Evolutionary conservation across 2,329 filamentous ascomycete species (phyloP), one percentile per base, ranked within the genome.

Genomic region (Fusarium liriodendri): DNA sequence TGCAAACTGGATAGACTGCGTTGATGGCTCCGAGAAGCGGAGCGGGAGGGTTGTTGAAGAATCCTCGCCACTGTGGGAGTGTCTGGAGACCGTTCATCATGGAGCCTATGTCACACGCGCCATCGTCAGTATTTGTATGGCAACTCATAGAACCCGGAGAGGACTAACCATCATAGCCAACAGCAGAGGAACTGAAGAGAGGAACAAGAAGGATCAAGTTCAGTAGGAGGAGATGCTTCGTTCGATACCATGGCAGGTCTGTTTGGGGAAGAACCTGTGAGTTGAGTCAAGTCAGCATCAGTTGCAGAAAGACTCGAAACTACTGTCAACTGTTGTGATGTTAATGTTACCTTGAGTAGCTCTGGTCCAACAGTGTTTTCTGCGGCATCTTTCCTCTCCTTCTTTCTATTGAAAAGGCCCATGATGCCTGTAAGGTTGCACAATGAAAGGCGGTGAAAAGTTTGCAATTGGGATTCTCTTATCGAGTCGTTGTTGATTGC

Each of bases 71-170:
- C 62, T 81, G 76, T 0, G 77, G 64, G 0, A 84, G 77, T 6
- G 84, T 79, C 57, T 86, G 83, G 2, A 86, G 78, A 22, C 84
- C 84, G 69, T 86, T 86, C 81, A 84, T 83, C 62, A 86, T 79
- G 3, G 82, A 83, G 7, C 81, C 80, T 68, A 29, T 29, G 16
- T 7, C 1, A 27, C 3, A 50, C 14, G 5, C 25, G 9, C 16
- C 45, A n/a, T 7, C 9, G 16, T 18, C 35, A 54, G 27, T 38
- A 5, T 37, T 22, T 22, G 22, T 9, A 20, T 4, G 3, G 33
- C 6, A 29, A 11, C 45, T 16, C 4, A 2, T 5, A 57, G 69
- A 32, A 69, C 4, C 11, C n/a, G 1, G 8, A 13, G 32, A 18
- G 20, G 8, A 45, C 32, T 38, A 1, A 82, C 82, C 84, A 80